Evolutionary conservation across 2,329 filamentous ascomycete genomes (phyloP).

Genomic region (Fusarium nelsonii): DNA sequence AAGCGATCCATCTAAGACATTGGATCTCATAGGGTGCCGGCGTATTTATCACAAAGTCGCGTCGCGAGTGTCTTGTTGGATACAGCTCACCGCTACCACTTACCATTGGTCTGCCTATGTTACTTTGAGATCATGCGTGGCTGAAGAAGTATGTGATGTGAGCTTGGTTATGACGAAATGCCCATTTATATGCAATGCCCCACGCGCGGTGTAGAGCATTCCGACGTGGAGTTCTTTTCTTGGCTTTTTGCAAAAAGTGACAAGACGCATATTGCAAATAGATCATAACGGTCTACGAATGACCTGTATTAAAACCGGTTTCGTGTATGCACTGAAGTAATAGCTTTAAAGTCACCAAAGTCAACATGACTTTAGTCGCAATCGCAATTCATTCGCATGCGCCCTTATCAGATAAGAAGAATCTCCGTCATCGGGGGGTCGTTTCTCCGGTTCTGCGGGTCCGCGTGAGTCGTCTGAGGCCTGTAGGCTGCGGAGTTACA

Average conservation of each 20-base stretch:
- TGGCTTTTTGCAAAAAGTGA: not conserved
- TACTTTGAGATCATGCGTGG: not conserved
- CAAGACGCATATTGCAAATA: not conserved
- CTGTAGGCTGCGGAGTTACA: constrained; percentile 18
- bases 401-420: constrained; percentile 44
- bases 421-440: constrained; percentile 40
- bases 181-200: constrained; percentile 7
- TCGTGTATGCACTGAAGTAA: not conserved
- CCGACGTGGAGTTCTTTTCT: not conserved
- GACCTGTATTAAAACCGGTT: not conserved
- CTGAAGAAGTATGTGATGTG: constrained; percentile 1
- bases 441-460: constrained; percentile 43
- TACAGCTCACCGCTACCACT: not conserved
- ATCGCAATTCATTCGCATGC: constrained; percentile 10
- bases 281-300: not conserved
- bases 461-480: constrained; percentile 20
- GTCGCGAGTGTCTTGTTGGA: not conserved
- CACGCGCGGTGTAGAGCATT: constrained; percentile 11
- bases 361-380: constrained; percentile 7
- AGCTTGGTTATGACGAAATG: constrained; percentile 45
- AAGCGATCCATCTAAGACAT: not conserved
- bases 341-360: not conserved
- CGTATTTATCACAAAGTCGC: not conserved
- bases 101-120: not conserved
- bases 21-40: not conserved